phyloP scores from a whole-genome alignment of 169 alveolate genomes.

The Plasmodium berghei region DNA sequence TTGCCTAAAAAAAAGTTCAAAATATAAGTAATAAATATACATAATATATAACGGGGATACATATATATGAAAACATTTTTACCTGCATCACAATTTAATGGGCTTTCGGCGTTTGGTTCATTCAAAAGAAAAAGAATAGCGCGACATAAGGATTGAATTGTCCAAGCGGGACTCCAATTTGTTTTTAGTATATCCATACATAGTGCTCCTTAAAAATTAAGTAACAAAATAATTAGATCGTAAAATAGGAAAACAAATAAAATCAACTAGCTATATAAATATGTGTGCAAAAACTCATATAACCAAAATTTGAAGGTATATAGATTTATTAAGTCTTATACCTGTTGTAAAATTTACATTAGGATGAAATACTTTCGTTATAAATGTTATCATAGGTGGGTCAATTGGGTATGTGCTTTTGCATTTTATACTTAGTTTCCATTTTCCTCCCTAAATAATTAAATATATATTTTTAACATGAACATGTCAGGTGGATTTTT shows the following conservation, averaged over 20 bases:
- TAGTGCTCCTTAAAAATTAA: constrained; percentile 87
- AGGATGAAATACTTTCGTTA: constrained; percentile 97
- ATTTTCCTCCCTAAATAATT: constrained; percentile 86
- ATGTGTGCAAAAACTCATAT: background rate
- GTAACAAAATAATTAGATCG: too few species aligned
- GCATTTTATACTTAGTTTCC: constrained; percentile 90
- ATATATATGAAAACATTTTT: background rate
- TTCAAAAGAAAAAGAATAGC: constrained; percentile 92
- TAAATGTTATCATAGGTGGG: constrained; percentile 95
- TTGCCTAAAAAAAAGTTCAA: constrained; percentile 81
- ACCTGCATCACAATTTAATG: constrained; percentile 97
- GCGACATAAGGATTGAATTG: constrained; percentile 93
- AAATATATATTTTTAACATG: background rate
- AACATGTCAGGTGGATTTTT: background rate
- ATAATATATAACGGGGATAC: too few species aligned
- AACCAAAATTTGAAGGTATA: too few species aligned
- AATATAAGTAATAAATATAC: too few species aligned
- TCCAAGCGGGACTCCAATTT: constrained; percentile 98
- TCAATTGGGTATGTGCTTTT: constrained; percentile 94
- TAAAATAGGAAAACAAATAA: too few species aligned
- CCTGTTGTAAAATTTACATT: constrained; percentile 96
- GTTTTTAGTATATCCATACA: constrained; percentile 95
- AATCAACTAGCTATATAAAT: background rate
- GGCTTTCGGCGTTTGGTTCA: constrained; percentile 97
- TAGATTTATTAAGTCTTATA: constrained; percentile 20